Evolutionary conservation across 2,329 filamentous ascomycete genomes (phyloP), one percentile per base, ranked within the genome.

Genomic region (Ploettnerulaceae sp.): DNA sequence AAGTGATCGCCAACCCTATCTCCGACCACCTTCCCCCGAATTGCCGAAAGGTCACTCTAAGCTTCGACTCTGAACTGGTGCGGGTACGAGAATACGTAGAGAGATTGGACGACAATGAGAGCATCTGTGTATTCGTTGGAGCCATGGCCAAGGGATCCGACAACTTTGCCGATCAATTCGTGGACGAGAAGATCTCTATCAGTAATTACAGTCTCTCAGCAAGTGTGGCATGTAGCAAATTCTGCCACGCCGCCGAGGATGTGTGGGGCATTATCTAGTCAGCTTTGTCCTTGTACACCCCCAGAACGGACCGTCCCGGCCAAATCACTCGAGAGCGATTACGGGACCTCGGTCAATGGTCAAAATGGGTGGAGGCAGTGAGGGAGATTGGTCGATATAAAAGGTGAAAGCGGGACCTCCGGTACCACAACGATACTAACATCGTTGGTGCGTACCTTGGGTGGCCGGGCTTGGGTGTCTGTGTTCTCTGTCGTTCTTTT

Each of bases 221-320:
- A 52, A 97, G 91, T 72, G 93, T 98, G 53, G 91, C 93, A 33
- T 98, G 93, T 77, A 96, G 91, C 80, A 98, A 97, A 69, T 97
- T 98, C 75, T 97, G 93, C 70, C 93, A 98, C 69, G 93, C 91
- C 31, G 91, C 90, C 33, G 93, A 98, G 70, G 93, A 98, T 67
- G 84, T 85, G 26, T 98, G 93, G 93, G 82, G 88, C 64, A 86
- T 98, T 59, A 79, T 96, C 62, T 98, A 82, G 76, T 45, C 43
- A 40, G 35, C 45, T 44, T 46, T 31, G 49, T 22, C 44, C 24
- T 43, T 48, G 33, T 20, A 35, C 42, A 33, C 45, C 39, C 41
- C 52, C 45, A 22, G 20, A 52, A 48, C 34, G 39, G 39, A 34
- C 49, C 24, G 41, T 40, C 48, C 44, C 38, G 36, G 38, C 47